Base-by-base conservation (phyloP, 495 filamentous ascomycete species). In the Copromyces sp. region DNA sequence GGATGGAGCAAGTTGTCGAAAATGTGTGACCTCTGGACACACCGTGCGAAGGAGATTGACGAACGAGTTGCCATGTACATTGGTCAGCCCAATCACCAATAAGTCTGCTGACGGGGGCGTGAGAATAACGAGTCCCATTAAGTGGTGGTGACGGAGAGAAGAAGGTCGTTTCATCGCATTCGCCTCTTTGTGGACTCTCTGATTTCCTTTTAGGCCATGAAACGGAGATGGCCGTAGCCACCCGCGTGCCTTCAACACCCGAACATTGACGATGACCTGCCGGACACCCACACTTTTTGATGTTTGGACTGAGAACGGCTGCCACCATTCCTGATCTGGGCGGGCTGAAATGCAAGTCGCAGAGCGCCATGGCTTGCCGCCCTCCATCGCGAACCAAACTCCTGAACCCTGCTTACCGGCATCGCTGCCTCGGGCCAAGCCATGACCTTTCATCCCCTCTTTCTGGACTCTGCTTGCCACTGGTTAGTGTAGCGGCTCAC, bases 261-360 rank as follows among this genome's bases (percentile, higher is more conserved):
- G 29, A 61, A 61, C 53, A 61, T 35, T 61, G 24, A 61, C 53
- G 29, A 17, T 61, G 29, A 61, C 53, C 53, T 20, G 53, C 29
- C 29, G 53, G 29, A 17, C 53, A 61, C 53, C 53, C 53, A 61
- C 24, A 61, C 29, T 35, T 59, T 59, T 61, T 61, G 6, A 32
- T 61, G 53, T 61, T 61, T 61, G 53, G 29, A 35, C 53, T 61
- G 7, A 61, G 53, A 44, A 68, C 29, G 35, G 61, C 70, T 69
- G 61, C 39, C n/a, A 20, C 24, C 44, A n/a, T 70, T 70, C 74
- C 72, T 69, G 47, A 68, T 74, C 39, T 71, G 74, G 74, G 42
- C 68, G 68, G 73, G 74, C 74, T 76, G 74, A 76, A 39, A 69
- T 75, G 73, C 73, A 70, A 69, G 72, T 24, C 53, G 69, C 65